Base-by-base conservation (phyloP, 2,329 filamentous ascomycete species). In the Leptographium flavum region DNA sequence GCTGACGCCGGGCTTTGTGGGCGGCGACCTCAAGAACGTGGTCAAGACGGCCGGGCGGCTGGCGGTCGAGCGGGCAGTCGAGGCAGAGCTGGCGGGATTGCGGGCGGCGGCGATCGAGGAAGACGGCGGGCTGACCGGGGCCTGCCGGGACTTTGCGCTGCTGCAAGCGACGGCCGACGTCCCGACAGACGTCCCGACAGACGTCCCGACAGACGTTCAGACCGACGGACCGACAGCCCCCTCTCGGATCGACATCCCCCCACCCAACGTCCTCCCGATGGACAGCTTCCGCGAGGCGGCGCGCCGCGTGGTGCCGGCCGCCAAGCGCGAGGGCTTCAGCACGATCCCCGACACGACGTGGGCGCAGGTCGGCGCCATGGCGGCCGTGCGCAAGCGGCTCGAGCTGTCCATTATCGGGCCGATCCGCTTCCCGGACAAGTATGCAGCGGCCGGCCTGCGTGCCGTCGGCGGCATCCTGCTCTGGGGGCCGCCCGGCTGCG, bases 401-500 rank as follows among this genome's bases (percentile, higher is more conserved):
- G 72, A 83, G 54, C 79, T 81, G 57, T 86, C 87, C 38, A 93
- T 98, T 55, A 86, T 96, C 37, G 80, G 87, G 19, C 88, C 88
- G 1, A 96, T 98, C 63, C 79, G 81, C 53, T 69, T 83, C 45
- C 92, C 92, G 0, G 79, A 85, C 30, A 68, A 80, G 36, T 96
- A 90, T 60, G 73, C 74, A 27, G 70, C 71, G 9, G 78, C 92
- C 7, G 88, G 88, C 56, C 83, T 94, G 53, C 79, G 77, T 21
- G 79, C 83, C 0, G 83, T 87, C 1, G 83, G 86, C 0, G 92
- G 92, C 15, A 87, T 95, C 3, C 72, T 98, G 1, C 83, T 98
- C 45, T 98, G 90, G 87, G 92, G 92, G 0, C 92, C 92, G 1
- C 92, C 92, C 0, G 92, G 92, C 7, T 98, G 92, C 61, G 92